Conservation (phyloP, 805 yeast genomes). For the Alloascoidea africana region DNA sequence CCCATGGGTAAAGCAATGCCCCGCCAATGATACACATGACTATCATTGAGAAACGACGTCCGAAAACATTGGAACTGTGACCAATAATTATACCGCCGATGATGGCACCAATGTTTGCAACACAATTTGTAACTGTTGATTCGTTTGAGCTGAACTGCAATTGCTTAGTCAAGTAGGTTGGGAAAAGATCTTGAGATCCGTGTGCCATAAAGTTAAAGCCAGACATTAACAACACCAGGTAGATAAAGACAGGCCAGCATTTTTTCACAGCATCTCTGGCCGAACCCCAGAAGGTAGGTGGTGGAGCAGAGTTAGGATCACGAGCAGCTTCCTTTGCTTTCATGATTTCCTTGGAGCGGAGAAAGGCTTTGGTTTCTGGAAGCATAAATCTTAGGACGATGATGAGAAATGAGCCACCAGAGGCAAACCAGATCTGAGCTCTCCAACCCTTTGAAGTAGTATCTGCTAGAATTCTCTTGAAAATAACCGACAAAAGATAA, state of each 20-base stretch:
- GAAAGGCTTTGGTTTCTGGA: constrained; percentile 50
- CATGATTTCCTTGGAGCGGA: no score
- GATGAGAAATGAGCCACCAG: constrained; percentile 49
- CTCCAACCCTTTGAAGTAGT: constrained; percentile 46
- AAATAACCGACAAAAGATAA: constrained; percentile 47
- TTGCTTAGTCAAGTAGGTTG: constrained; percentile 44
- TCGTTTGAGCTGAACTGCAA: constrained; percentile 27
- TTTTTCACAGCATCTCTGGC: no score
- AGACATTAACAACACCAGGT: constrained; percentile 45
- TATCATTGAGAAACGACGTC: constrained; percentile 44
- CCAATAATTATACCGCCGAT: constrained; percentile 47
- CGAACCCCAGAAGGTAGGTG: no score
- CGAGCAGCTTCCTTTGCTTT: constrained; percentile 22
- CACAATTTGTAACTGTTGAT: constrained; percentile 43
- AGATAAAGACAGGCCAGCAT: constrained; percentile 48
- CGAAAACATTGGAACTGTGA: constrained; percentile 39
- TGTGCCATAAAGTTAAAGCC: constrained; percentile 62
- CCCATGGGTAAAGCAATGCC: constrained; percentile 49
- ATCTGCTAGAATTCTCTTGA: constrained; percentile 40
- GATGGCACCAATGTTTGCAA: constrained; percentile 55
- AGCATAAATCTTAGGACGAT: constrained; percentile 39
- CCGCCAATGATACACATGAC: constrained; percentile 37
- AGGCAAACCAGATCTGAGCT: constrained; percentile 57
- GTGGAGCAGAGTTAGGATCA: no score
- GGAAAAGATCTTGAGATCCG: constrained; percentile 62